Evolutionary conservation across 495 filamentous ascomycete genomes (phyloP), one percentile per base, ranked within the genome.

Genomic region (Hypoxylon rickii): DNA sequence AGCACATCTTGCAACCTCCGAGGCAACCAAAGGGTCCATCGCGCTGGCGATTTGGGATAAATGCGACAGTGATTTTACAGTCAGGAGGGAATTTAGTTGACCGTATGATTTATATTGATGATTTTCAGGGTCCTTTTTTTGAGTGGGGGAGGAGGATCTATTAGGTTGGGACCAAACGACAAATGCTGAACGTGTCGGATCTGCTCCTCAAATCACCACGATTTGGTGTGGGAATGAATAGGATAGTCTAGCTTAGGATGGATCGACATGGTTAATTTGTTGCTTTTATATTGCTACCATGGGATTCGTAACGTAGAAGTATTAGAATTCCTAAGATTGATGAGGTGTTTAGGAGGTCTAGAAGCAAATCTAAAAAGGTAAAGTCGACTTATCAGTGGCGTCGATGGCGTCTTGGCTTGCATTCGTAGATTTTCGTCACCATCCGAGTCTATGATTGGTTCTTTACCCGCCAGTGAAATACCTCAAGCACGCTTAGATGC

Each of bases 11-110:
- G 59, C 46, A 13, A 76, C 51, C 51, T 70, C 70, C 17, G 71
- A 58, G 16, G 48, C 58, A 51, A 72, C 36, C 29, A 67, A 43
- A 58, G 72, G 72, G 49, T 71, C 68, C 66, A 71, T 69, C 45
- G 41, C 18, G 43, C 20, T 32, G 21, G 40, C 8, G 20, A 41
- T 44, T 36, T 12, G 29, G 19, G 13, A 13, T 7, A 3, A 32
- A 55, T 44, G 41, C 40, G 44, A 44, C 34, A 21, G n/a, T 0
- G 13, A 44, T 19, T 44, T 50, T 24, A 22, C 7, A 8, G 13
- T 18, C 2, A 37, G 41, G n/a, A n/a, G n/a, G n/a, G n/a, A n/a
- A n/a, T n/a, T n/a, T n/a, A n/a, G n/a, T 29, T 29, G 24, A 29
- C 24, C 24, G 24, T 29, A 29, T 10, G 24, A 29, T 29, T 29